Conservation (phyloP, 2,329 filamentous ascomycete genomes). For the Colletotrichum sidae region DNA sequence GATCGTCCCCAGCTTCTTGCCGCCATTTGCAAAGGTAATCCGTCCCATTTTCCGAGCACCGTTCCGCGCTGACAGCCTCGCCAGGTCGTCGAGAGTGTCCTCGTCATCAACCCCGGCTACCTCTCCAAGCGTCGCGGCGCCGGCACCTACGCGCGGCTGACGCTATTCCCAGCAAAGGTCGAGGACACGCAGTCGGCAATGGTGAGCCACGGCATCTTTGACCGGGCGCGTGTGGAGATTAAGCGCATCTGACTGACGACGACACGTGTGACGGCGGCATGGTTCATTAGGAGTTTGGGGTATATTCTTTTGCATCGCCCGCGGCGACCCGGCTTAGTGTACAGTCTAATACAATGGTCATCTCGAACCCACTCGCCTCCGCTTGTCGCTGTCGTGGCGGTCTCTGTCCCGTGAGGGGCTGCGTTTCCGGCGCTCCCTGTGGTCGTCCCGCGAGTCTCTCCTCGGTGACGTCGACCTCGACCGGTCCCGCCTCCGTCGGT, state of each 20-base stretch:
- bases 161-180: conserved; percentile 73
- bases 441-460: conserved; percentile 54
- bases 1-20: conserved; percentile 83
- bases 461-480: conserved; percentile 68
- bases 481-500: conserved; percentile 47
- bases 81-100: conserved; percentile 89
- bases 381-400: conserved; percentile 69
- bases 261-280: conserved; percentile 16
- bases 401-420: conserved; percentile 67
- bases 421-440: conserved; percentile 65
- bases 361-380: conserved; percentile 63
- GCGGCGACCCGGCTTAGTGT: conserved; percentile 21
- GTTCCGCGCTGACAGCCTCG: conserved; percentile 14
- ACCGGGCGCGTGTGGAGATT: conserved; percentile 88
- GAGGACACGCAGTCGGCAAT: conserved; percentile 69
- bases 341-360: conserved; percentile 37
- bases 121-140: conserved; percentile 86
- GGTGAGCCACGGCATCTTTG: conserved; percentile 81
- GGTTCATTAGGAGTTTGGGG: conserved; percentile 32
- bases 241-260: conserved; percentile 70
- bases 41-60: background rate
- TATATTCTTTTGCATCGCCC: conserved; percentile 37
- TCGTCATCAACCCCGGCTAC: conserved; percentile 91
- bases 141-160: conserved; percentile 87
- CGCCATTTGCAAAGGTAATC: conserved; percentile 87